These are phyloP conservation scores for Fusarium newnesense DNA, from an alignment of 2,329 filamentous ascomycete genomes.

Conservation along the genomic window DNA sequence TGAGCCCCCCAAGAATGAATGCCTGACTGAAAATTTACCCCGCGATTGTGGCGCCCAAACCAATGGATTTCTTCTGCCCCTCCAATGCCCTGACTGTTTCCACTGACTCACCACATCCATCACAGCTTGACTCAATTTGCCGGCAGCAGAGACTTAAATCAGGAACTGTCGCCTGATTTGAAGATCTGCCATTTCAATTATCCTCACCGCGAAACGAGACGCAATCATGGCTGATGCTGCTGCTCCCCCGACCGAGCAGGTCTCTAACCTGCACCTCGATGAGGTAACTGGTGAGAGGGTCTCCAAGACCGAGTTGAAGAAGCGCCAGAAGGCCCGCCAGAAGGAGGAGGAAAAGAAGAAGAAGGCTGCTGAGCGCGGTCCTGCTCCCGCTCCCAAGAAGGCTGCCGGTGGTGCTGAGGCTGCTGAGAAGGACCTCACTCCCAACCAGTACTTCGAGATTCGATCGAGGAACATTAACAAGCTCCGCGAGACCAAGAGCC, in stretches of 20 bases:
- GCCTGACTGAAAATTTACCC: conserved; percentile 43
- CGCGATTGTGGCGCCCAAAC: conserved; percentile 44
- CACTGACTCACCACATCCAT: conserved; percentile 42
- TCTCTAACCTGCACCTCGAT: conserved; percentile 84
- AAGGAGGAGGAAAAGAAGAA: conserved; percentile 89
- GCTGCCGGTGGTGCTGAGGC: conserved; percentile 66
- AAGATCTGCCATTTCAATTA: conserved; percentile 10
- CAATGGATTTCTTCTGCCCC: conserved; percentile 42
- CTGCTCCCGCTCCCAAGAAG: conserved; percentile 68
- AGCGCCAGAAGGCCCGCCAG: conserved; percentile 90
- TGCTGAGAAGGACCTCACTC: conserved; percentile 65
- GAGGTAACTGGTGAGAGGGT: conserved; percentile 90
- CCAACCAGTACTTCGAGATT: conserved; percentile 90
- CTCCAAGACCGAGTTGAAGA: conserved; percentile 93
- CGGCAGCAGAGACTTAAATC: conserved; percentile 27
- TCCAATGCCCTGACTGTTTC: conserved; percentile 46
- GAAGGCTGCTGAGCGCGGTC: conserved; percentile 81
- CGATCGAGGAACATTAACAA: conserved; percentile 78
- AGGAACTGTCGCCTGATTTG: conserved; percentile 24
- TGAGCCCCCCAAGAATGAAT: conserved; percentile 24
- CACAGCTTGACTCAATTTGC: conserved; percentile 37
- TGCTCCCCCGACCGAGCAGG: conserved; percentile 57
- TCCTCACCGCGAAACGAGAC: conserved; percentile 22
- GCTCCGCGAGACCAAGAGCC: conserved; percentile 52
- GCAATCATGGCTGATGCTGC: conserved; percentile 48